These are phyloP conservation scores for Trichomonas vaginalis DNA, from an alignment of 208 protist genomes.

Conservation along the genomic window DNA sequence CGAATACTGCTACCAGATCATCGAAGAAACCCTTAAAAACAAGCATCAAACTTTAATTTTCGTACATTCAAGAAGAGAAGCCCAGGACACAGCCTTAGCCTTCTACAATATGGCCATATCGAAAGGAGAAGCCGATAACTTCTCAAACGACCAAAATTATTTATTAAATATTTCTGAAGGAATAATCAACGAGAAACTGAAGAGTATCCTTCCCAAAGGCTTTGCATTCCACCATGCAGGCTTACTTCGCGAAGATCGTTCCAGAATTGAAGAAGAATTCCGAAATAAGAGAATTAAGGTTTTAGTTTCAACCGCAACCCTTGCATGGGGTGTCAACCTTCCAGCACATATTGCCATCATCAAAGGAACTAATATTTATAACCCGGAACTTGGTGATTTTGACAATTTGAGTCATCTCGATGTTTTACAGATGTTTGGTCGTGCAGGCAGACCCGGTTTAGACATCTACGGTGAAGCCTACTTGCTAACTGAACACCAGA, in stretches of 20 bases:
- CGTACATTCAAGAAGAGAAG: slow-evolving; percentile 95
- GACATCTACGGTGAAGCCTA: slow-evolving; percentile 77
- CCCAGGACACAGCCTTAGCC: slow-evolving; percentile 70
- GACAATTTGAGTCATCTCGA: slow-evolving; percentile 83
- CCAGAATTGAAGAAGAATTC: slow-evolving; percentile 91
- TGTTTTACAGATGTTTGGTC: slow-evolving; percentile 97
- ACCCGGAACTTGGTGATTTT: slow-evolving; percentile 72
- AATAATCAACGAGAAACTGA: slow-evolving; percentile 53
- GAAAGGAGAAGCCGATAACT: not conserved
- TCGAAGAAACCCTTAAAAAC: slow-evolving; percentile 33
- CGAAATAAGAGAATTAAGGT: slow-evolving; percentile 67
- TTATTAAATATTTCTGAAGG: slow-evolving; percentile 50
- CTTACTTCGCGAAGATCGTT: slow-evolving; percentile 71
- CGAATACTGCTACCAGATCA: slow-evolving; percentile 85
- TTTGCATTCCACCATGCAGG: slow-evolving; percentile 98
- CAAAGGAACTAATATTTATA: slow-evolving; percentile 98
- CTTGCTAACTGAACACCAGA: slow-evolving; percentile 72
- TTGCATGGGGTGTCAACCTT: slow-evolving; percentile 99
- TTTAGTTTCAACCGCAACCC: slow-evolving; percentile 93
- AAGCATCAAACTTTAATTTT: slow-evolving; percentile 84
- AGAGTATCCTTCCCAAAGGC: slow-evolving; percentile 72
- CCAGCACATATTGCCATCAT: slow-evolving; percentile 98
- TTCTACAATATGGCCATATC: slow-evolving; percentile 53
- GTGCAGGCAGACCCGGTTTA: slow-evolving; percentile 79
- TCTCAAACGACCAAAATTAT: not conserved